Percentiles rank a stretch among this genome's conserved stretches.
phyloP scores from a whole-genome alignment of 768 basidiomycete genomes.

The Boletus sp. region DNA sequence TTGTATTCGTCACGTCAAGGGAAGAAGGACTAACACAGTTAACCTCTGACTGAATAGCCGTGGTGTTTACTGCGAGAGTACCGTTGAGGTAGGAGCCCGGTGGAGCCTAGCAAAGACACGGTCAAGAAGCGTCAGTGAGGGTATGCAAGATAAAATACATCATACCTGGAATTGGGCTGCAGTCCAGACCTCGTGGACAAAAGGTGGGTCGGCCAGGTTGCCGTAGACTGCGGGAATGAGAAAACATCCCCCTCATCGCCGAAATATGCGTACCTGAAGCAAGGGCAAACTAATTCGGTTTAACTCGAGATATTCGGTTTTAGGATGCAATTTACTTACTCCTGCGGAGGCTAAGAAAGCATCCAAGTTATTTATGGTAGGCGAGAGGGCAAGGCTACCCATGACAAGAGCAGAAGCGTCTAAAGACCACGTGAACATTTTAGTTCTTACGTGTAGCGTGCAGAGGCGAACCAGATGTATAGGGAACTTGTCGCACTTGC shows the following conservation, averaged over 20 bases:
- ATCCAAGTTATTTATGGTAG: conserved; percentile 44
- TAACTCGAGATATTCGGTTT: not conserved
- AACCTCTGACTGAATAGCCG: conserved; percentile 42
- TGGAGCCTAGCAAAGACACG: conserved; percentile 39
- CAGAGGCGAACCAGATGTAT: conserved; percentile 10
- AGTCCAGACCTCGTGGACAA: conserved; percentile 52
- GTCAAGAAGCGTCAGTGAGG: not conserved
- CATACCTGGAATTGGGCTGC: conserved; percentile 50
- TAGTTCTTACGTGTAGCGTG: conserved; percentile 6
- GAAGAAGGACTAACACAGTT: conserved; percentile 46
- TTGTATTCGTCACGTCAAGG: conserved; percentile 22
- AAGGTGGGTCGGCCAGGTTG: conserved; percentile 55
- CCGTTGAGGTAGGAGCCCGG: conserved; percentile 46
- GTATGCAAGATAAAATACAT: conserved; percentile 4
- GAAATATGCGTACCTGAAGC: conserved; percentile 24
- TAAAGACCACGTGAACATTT: conserved; percentile 14
- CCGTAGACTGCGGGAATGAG: conserved; percentile 30
- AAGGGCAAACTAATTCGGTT: conserved; percentile 33
- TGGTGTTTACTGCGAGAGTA: conserved; percentile 50
- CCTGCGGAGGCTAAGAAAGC: conserved; percentile 62
- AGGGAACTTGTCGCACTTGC: conserved; percentile 22
- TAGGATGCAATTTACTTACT: conserved; percentile 29
- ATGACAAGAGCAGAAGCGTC: conserved; percentile 41
- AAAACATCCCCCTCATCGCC: not conserved
- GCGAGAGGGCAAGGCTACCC: conserved; percentile 44